Evolutionary conservation across 495 filamentous ascomycete genomes (phyloP).

Genomic region (Aspergillus sclerotiicarbonarius): DNA sequence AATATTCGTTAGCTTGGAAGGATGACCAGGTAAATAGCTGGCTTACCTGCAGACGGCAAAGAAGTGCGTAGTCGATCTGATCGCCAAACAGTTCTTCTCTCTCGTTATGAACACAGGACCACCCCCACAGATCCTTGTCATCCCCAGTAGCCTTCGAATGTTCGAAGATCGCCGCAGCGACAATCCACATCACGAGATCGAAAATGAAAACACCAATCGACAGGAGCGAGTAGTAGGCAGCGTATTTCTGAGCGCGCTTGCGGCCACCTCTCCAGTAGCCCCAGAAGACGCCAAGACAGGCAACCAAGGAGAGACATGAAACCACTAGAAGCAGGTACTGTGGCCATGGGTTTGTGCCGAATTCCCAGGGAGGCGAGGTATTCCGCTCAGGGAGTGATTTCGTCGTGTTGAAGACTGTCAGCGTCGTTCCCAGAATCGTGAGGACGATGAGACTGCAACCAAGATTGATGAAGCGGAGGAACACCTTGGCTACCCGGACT

Average conservation of each 20-base stretch:
- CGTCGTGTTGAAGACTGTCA: constrained; percentile 87
- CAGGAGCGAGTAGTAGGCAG: constrained; percentile 90
- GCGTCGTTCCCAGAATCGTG: constrained; percentile 76
- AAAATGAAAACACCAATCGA: constrained; percentile 91
- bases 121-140: constrained; percentile 92
- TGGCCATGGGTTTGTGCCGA: constrained; percentile 78
- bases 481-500: constrained; percentile 90
- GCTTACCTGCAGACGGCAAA: constrained; percentile 88
- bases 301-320: constrained; percentile 72
- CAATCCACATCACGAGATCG: constrained; percentile 88
- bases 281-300: constrained; percentile 78
- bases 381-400: constrained; percentile 69
- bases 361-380: constrained; percentile 79
- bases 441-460: constrained; percentile 94
- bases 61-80: constrained; percentile 82
- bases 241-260: constrained; percentile 82
- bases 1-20: neutral
- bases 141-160: constrained; percentile 66
- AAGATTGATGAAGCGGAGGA: constrained; percentile 91
- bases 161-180: constrained; percentile 82
- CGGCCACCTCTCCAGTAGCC: constrained; percentile 90
- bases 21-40: neutral
- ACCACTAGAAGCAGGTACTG: constrained; percentile 79
- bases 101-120: constrained; percentile 88
- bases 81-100: constrained; percentile 70